phyloP scores from a whole-genome alignment of 2,329 filamentous ascomycete species.

The Aspergillus tamarii region DNA sequence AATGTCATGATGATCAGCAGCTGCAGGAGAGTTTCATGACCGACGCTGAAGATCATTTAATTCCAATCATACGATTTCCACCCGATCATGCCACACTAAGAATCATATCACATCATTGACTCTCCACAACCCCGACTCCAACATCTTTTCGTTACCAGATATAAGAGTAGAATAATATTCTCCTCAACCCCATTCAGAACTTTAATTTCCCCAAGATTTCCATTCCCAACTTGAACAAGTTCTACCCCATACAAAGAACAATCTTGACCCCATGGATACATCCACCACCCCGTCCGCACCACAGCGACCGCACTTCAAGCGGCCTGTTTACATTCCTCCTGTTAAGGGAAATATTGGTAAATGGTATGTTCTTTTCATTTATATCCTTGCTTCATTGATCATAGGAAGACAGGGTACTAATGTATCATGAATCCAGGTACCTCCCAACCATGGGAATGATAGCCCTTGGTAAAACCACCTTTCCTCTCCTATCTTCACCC shows the following conservation, averaged over 20 bases:
- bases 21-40: background rate
- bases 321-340: conserved; percentile 9
- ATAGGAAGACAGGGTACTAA: background rate
- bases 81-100: background rate
- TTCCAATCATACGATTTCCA: conserved; percentile 1
- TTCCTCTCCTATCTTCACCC: background rate
- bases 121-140: background rate
- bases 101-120: background rate
- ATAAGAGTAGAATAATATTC: background rate
- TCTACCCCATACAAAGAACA: background rate
- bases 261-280: conserved; percentile 5
- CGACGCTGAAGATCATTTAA: background rate
- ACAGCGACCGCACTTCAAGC: conserved; percentile 18
- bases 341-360: conserved; percentile 9
- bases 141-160: background rate
- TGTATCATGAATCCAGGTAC: conserved; percentile 9
- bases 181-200: background rate
- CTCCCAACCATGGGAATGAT: conserved; percentile 21
- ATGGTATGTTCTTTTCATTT: conserved; percentile 10
- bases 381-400: background rate
- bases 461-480: conserved; percentile 16
- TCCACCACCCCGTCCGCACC: conserved; percentile 11
- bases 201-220: background rate
- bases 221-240: background rate
- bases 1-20: background rate